These are phyloP conservation scores for Nigrospora osmanthi DNA, from an alignment of 2,329 filamentous ascomycete species.

Conservation along the genomic window DNA sequence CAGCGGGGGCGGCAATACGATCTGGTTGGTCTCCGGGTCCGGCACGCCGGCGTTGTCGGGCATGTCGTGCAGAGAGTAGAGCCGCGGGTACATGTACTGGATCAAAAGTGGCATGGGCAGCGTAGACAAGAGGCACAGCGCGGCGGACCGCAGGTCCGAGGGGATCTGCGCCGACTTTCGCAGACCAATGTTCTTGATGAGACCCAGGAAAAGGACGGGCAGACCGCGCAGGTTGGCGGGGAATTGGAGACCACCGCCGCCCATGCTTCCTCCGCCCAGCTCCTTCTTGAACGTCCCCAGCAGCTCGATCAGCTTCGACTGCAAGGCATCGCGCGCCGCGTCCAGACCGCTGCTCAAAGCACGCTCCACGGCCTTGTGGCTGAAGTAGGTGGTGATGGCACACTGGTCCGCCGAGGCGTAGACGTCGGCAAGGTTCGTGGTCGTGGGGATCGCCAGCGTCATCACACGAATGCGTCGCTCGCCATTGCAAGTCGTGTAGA, in stretches of 20 bases:
- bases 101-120: conserved; percentile 83
- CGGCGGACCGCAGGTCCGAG: conserved; percentile 86
- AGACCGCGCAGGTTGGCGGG: conserved; percentile 85
- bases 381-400: conserved; percentile 89
- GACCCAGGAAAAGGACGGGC: conserved; percentile 81
- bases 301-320: conserved; percentile 86
- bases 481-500: conserved; percentile 96
- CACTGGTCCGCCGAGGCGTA: conserved; percentile 94
- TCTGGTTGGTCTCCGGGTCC: conserved; percentile 79
- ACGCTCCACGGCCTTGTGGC: conserved; percentile 93
- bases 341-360: conserved; percentile 81
- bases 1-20: conserved; percentile 72
- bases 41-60: conserved; percentile 84
- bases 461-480: conserved; percentile 92
- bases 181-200: conserved; percentile 94
- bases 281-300: conserved; percentile 96
- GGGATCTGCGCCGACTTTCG: conserved; percentile 91
- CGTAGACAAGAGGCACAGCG: conserved; percentile 89
- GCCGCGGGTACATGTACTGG: conserved; percentile 81
- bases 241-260: conserved; percentile 82
- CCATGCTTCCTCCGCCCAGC: conserved; percentile 90
- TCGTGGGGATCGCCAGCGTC: conserved; percentile 88
- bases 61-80: conserved; percentile 93
- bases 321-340: conserved; percentile 80
- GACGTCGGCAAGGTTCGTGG: conserved; percentile 79